A percentile compares a stretch with the other conserved stretches of the same genome.
Conservation (phyloP, 257 asterid genomes). For the Forsythia suspensa region DNA sequence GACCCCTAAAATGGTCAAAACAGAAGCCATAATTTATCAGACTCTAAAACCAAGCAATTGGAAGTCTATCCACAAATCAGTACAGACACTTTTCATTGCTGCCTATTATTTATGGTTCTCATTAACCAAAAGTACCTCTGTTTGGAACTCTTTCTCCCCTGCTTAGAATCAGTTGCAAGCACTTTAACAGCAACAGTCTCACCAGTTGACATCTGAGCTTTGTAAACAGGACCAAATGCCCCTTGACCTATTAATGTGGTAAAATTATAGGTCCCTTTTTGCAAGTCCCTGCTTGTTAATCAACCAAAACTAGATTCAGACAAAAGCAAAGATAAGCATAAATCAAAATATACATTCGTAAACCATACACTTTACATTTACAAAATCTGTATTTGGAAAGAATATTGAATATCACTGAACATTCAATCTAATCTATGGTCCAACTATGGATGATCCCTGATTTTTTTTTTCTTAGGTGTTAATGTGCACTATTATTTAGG, state of each 20-base stretch:
- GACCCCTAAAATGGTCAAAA: neutral
- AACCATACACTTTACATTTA: neutral
- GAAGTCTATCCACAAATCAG: neutral
- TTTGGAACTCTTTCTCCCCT: conserved; percentile 91
- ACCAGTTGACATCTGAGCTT: conserved; percentile 81
- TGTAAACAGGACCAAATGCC: conserved; percentile 90
- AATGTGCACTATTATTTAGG: neutral
- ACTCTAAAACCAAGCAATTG: neutral
- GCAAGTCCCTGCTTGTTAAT: conserved; percentile 72
- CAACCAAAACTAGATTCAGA: conserved; percentile 26
- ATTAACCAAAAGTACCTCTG: conserved; percentile 61
- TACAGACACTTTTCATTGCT: neutral
- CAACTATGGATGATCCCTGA: neutral
- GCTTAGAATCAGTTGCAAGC: conserved; percentile 89
- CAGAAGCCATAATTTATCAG: neutral
- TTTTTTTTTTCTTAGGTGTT: neutral
- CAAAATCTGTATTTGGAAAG: conserved; percentile 5
- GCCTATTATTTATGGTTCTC: conserved; percentile 4
- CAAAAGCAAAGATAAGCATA: neutral
- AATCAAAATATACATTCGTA: neutral
- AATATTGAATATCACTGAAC: conserved; percentile 4
- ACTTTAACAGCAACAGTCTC: conserved; percentile 93
- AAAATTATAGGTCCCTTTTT: conserved; percentile 84
- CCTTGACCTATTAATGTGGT: conserved; percentile 92
- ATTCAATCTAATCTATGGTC: neutral